Percentiles rank a stretch among this genome's conserved stretches.
Evolutionary conservation across 1,139 yeast species (phyloP).

Genomic region (Meyerozyma sp.): DNA sequence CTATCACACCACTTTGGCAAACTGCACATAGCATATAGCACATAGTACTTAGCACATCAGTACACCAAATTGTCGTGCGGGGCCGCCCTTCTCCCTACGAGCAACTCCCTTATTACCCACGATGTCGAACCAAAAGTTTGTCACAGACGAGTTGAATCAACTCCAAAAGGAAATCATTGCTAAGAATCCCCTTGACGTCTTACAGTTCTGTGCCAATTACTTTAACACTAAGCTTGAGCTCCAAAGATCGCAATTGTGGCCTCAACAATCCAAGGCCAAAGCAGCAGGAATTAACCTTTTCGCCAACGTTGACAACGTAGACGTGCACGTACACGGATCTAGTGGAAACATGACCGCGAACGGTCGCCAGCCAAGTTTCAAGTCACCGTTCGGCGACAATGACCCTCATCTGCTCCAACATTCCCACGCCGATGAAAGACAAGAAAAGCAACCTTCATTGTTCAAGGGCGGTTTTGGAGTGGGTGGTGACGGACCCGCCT

Average conservation of each 20-base stretch:
- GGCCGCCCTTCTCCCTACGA: not conserved
- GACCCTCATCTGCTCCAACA: slow-evolving; percentile 54
- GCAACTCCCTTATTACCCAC: not conserved
- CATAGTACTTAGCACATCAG: not conserved
- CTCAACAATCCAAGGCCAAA: slow-evolving; percentile 45
- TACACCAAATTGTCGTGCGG: not conserved
- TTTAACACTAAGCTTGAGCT: slow-evolving; percentile 58
- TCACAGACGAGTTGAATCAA: slow-evolving; percentile 47
- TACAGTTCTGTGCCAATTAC: slow-evolving; percentile 73
- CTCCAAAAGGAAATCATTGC: slow-evolving; percentile 58
- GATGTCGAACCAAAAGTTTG: not conserved
- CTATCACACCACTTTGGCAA: no score
- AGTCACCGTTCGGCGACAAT: slow-evolving; percentile 58
- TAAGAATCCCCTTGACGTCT: slow-evolving; percentile 61
- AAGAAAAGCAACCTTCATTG: slow-evolving; percentile 12
- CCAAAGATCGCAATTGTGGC: slow-evolving; percentile 54
- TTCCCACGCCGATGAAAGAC: slow-evolving; percentile 14
- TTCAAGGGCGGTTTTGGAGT: slow-evolving; percentile 45
- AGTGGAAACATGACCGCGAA: slow-evolving; percentile 17
- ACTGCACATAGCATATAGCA: not conserved
- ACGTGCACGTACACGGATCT: slow-evolving; percentile 17
- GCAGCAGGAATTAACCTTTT: slow-evolving; percentile 51
- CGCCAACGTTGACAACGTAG: slow-evolving; percentile 30
- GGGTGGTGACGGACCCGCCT: slow-evolving; percentile 19
- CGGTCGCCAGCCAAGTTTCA: slow-evolving; percentile 47